Percentiles rank a stretch among this genome's conserved stretches.
phyloP scores from a whole-genome alignment of 2,329 filamentous ascomycete genomes.

The Talaromyces sp. region DNA sequence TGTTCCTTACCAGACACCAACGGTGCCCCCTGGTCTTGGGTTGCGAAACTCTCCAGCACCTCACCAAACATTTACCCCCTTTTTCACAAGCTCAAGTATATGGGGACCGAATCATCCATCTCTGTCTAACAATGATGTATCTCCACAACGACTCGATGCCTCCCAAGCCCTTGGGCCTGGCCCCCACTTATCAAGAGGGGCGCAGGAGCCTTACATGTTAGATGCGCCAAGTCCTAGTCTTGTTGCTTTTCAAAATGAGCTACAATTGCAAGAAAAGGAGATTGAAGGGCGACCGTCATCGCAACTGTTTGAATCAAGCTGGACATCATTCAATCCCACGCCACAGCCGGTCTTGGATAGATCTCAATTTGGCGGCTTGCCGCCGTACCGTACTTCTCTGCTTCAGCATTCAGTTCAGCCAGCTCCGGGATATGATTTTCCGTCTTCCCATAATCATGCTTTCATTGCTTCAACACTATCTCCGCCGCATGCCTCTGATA shows the following conservation, averaged over 20 bases:
- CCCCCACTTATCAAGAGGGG: conserved; percentile 1
- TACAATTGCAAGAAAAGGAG: conserved; percentile 21
- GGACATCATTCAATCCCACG: conserved; percentile 1
- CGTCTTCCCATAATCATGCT: conserved; percentile 34
- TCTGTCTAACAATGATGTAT: conserved; percentile 16
- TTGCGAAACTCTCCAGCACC: conserved; percentile 21
- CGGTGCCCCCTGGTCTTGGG: conserved; percentile 31
- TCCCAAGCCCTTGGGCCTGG: conserved; percentile 10
- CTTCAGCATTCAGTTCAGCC: conserved; percentile 13
- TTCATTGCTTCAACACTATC: conserved; percentile 28
- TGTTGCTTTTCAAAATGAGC: conserved; percentile 24
- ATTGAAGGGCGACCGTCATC: conserved; percentile 10
- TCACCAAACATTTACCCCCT: conserved; percentile 29
- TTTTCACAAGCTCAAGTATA: conserved; percentile 38
- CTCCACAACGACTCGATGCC: conserved; percentile 31
- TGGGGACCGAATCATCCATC: conserved; percentile 44
- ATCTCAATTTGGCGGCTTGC: conserved; percentile 13
- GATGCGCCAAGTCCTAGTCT: conserved; percentile 19
- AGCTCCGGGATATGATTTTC: conserved; percentile 25
- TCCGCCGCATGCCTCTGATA: conserved; percentile 21
- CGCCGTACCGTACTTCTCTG: conserved; percentile 12
- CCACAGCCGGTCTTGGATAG: not conserved
- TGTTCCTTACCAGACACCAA: conserved; percentile 24
- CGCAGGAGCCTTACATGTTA: conserved; percentile 15
- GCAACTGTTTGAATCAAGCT: not conserved